Percentiles rank a stretch among this genome's conserved stretches.
Evolutionary conservation across 2,329 filamentous ascomycete species (phyloP).

Genomic region (Trichoderma sp.): DNA sequence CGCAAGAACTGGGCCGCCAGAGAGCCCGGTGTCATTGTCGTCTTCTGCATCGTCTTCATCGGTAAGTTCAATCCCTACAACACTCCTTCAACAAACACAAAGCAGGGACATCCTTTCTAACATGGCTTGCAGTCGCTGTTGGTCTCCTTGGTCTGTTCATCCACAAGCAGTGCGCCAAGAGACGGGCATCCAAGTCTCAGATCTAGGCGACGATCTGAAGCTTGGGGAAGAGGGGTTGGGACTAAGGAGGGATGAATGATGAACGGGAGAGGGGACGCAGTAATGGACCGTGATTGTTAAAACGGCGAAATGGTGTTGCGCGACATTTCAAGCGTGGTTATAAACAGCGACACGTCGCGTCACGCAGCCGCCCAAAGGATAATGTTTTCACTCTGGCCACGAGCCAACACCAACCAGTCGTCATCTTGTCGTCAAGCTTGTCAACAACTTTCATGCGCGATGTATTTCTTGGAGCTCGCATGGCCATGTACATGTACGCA

Average conservation of each 20-base stretch:
- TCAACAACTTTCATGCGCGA: background rate
- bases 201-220: conserved; percentile 25
- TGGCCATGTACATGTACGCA: conserved; percentile 14
- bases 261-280: conserved; percentile 20
- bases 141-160: conserved; percentile 36
- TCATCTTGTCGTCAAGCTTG: conserved; percentile 18
- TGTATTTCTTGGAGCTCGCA: conserved; percentile 8
- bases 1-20: conserved; percentile 45
- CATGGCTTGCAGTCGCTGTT: conserved; percentile 34
- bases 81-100: background rate
- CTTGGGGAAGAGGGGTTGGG: conserved; percentile 16
- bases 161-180: conserved; percentile 35
- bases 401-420: conserved; percentile 16
- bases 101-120: conserved; percentile 16
- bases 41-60: conserved; percentile 46
- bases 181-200: conserved; percentile 37
- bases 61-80: conserved; percentile 32
- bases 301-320: conserved; percentile 24
- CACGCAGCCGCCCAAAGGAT: conserved; percentile 11
- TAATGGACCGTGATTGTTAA: conserved; percentile 23
- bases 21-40: conserved; percentile 45
- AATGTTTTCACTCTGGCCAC: conserved; percentile 5
- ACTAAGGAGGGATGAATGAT: background rate
- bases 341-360: conserved; percentile 18
- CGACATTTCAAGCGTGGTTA: conserved; percentile 21